A percentile compares a stretch with the other conserved stretches of the same genome.
Conservation (phyloP, 2,329 filamentous ascomycete genomes). For the Botrytis sinoallii region DNA sequence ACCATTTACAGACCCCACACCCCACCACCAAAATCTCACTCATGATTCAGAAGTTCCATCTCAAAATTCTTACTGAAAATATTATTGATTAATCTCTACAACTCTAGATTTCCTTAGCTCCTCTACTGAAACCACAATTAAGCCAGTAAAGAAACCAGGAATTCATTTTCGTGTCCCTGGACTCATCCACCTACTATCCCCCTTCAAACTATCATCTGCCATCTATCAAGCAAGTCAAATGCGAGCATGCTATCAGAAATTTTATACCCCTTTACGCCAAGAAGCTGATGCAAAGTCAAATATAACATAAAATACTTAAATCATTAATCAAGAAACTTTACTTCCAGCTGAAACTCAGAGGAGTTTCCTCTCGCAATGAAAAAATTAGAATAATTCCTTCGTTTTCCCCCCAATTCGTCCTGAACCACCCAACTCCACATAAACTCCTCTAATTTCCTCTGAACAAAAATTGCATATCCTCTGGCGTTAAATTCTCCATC, state of each 20-base stretch:
- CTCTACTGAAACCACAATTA: background rate
- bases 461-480: slow-evolving; percentile 97
- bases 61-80: background rate
- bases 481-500: slow-evolving; percentile 84
- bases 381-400: background rate
- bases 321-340: background rate
- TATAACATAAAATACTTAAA: background rate
- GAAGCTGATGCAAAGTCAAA: background rate
- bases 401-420: background rate
- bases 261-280: background rate
- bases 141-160: background rate
- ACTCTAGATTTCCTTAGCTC: background rate
- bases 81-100: background rate
- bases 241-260: background rate
- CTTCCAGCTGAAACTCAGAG: background rate
- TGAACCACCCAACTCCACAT: background rate
- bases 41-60: too few species aligned
- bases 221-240: background rate
- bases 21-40: background rate
- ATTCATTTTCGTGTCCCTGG: too few species aligned
- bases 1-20: background rate
- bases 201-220: background rate
- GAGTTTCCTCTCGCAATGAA: background rate
- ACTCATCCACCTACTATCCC: background rate
- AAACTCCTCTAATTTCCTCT: slow-evolving; percentile 55